Conservation (phyloP, 73 alveolate species). For the Stentor roeselii region DNA sequence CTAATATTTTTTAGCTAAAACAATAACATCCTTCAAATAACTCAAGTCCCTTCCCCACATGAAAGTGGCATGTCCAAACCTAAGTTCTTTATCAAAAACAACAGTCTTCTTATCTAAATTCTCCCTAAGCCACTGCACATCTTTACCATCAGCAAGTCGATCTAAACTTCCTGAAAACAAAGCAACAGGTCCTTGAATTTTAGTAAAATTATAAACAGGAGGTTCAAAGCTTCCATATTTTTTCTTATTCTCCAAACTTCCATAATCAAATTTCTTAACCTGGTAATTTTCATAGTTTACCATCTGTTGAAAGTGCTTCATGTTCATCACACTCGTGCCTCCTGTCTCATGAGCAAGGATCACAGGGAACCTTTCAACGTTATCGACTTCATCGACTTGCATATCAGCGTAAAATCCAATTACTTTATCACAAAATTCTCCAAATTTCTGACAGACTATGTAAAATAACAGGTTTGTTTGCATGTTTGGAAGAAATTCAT, state of each 20-base stretch:
- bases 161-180: slow-evolving; percentile 50
- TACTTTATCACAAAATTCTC: neutral
- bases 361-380: neutral
- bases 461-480: slow-evolving; percentile 33
- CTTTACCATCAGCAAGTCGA: slow-evolving; percentile 42
- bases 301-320: slow-evolving; percentile 37
- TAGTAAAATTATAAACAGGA: slow-evolving; percentile 39
- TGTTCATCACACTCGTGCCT: slow-evolving; percentile 32
- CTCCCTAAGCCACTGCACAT: slow-evolving; percentile 41
- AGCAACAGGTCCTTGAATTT: slow-evolving; percentile 30
- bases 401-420: neutral
- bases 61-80: slow-evolving; percentile 81
- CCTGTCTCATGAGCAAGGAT: slow-evolving; percentile 25
- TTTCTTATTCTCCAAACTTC: slow-evolving; percentile 33
- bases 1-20: slow-evolving; percentile 39
- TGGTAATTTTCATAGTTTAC: slow-evolving; percentile 43
- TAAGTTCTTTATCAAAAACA: slow-evolving; percentile 50
- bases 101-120: slow-evolving; percentile 39
- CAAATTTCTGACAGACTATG: slow-evolving; percentile 10
- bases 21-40: slow-evolving; percentile 60
- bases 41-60: slow-evolving; percentile 68
- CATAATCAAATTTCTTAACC: slow-evolving; percentile 40
- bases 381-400: slow-evolving; percentile 24
- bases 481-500: slow-evolving; percentile 34
- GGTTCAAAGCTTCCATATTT: slow-evolving; percentile 38